These are phyloP conservation scores for Ramaria sp. DNA, from an alignment of 768 basidiomycete genomes.

Conservation along the genomic window DNA sequence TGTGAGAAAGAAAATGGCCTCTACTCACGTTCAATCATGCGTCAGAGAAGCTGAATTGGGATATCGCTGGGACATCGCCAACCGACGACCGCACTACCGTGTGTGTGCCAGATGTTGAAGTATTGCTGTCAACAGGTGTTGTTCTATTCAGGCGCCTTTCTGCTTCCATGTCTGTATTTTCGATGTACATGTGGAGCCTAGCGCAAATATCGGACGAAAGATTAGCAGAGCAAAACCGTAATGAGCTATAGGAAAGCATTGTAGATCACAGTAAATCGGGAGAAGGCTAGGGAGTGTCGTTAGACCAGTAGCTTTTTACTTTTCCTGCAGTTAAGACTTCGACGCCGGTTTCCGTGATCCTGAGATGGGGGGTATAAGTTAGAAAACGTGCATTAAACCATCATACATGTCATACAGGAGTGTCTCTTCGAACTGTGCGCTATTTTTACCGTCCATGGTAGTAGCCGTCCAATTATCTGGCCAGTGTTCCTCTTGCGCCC, in stretches of 20 bases:
- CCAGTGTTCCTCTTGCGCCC: conserved; percentile 76
- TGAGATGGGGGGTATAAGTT: conserved; percentile 23
- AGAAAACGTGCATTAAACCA: not conserved
- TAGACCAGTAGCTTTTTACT: not conserved
- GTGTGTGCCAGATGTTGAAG: not conserved
- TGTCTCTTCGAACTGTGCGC: conserved; percentile 97
- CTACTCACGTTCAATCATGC: conserved; percentile 38
- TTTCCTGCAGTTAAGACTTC: conserved; percentile 67
- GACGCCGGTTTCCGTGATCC: conserved; percentile 84
- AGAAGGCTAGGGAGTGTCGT: not conserved
- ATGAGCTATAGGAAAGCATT: too few species aligned
- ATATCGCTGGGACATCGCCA: conserved; percentile 23
- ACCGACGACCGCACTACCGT: not conserved
- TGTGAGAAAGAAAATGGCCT: too few species aligned
- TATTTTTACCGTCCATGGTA: conserved; percentile 80
- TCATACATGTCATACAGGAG: conserved; percentile 55
- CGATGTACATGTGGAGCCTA: not conserved
- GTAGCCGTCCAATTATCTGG: conserved; percentile 95
- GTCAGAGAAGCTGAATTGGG: conserved; percentile 58
- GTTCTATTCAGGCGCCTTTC: conserved; percentile 17
- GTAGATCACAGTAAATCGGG: too few species aligned
- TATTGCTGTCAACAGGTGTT: not conserved
- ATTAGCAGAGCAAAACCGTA: conserved; percentile 8
- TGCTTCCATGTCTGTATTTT: conserved; percentile 15
- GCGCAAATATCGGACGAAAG: not conserved